Conservation (phyloP, 495 filamentous ascomycete genomes). For the Articulospora tetracladia region DNA sequence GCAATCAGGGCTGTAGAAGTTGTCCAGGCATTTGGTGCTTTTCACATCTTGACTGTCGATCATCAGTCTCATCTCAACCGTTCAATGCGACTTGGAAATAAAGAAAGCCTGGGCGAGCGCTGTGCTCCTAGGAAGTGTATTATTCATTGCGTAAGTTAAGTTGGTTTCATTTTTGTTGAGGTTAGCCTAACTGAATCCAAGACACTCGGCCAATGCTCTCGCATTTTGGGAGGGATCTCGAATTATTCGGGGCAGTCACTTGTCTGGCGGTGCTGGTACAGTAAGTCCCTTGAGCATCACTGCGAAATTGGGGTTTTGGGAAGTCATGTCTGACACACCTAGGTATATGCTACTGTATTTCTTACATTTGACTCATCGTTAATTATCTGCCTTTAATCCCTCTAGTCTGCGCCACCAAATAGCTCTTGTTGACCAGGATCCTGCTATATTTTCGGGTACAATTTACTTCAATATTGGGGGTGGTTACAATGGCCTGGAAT, state of each 20-base stretch:
- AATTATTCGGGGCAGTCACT: constrained; percentile 46
- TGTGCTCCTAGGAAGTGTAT: constrained; percentile 59
- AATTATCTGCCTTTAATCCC: constrained; percentile 29
- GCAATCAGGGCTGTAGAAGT: constrained; percentile 45
- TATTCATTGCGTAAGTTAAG: constrained; percentile 53
- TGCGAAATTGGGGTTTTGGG: background rate
- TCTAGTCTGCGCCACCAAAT: constrained; percentile 12
- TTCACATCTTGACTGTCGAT: constrained; percentile 40
- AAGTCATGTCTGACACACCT: background rate
- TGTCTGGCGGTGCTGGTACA: constrained; percentile 42
- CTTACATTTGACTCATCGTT: constrained; percentile 60
- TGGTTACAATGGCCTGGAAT: constrained; percentile 36
- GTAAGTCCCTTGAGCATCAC: constrained; percentile 18
- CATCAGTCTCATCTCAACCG: constrained; percentile 37
- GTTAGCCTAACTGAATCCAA: constrained; percentile 6
- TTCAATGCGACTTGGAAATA: constrained; percentile 42
- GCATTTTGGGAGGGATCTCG: constrained; percentile 64
- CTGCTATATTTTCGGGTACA: constrained; percentile 17
- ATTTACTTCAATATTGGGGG: constrained; percentile 54
- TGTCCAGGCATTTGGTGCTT: constrained; percentile 50
- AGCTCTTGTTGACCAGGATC: constrained; percentile 23
- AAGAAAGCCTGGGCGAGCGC: constrained; percentile 58
- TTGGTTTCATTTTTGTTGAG: background rate
- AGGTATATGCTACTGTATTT: constrained; percentile 59
- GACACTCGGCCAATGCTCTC: constrained; percentile 57